phyloP scores from a whole-genome alignment of 2,329 filamentous ascomycete genomes.

The Paraphaeosphaeria minitans region DNA sequence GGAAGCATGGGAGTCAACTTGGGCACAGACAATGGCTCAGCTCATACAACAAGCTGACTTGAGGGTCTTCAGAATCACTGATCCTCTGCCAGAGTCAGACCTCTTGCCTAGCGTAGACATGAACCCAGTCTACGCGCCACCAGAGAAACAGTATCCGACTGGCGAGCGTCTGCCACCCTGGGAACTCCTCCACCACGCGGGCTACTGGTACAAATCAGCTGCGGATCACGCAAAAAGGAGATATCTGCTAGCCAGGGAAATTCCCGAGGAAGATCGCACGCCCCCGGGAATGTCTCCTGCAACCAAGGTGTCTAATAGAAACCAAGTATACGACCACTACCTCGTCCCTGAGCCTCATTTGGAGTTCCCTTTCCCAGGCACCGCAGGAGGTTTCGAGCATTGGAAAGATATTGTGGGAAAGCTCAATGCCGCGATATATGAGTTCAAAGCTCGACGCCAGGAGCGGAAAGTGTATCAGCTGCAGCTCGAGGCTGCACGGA shows the following conservation, averaged over 20 bases:
- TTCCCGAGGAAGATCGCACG: conserved; percentile 64
- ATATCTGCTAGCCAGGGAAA: conserved; percentile 58
- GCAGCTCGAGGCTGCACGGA: conserved; percentile 60
- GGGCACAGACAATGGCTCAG: conserved; percentile 66
- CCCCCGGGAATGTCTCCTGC: conserved; percentile 61
- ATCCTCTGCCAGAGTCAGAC: conserved; percentile 26
- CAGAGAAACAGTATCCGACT: conserved; percentile 57
- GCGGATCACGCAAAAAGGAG: conserved; percentile 58
- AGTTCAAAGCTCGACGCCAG: conserved; percentile 61
- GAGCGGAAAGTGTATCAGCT: conserved; percentile 60
- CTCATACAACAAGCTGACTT: conserved; percentile 60
- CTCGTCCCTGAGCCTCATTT: conserved; percentile 63
- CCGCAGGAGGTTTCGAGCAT: conserved; percentile 56
- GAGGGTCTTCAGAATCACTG: conserved; percentile 48
- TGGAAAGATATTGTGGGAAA: conserved; percentile 55
- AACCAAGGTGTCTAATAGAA: conserved; percentile 59
- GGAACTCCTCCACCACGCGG: conserved; percentile 65
- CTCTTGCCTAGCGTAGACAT: conserved; percentile 33
- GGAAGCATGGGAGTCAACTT: conserved; percentile 88
- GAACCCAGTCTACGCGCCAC: conserved; percentile 51
- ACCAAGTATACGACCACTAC: conserved; percentile 63
- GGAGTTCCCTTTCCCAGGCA: conserved; percentile 55
- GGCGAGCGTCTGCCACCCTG: conserved; percentile 61
- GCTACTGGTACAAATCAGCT: conserved; percentile 64
- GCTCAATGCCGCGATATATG: conserved; percentile 53